These are phyloP conservation scores for Trichocladium antarcticum DNA, from an alignment of 495 filamentous ascomycete species.

Conservation along the genomic window DNA sequence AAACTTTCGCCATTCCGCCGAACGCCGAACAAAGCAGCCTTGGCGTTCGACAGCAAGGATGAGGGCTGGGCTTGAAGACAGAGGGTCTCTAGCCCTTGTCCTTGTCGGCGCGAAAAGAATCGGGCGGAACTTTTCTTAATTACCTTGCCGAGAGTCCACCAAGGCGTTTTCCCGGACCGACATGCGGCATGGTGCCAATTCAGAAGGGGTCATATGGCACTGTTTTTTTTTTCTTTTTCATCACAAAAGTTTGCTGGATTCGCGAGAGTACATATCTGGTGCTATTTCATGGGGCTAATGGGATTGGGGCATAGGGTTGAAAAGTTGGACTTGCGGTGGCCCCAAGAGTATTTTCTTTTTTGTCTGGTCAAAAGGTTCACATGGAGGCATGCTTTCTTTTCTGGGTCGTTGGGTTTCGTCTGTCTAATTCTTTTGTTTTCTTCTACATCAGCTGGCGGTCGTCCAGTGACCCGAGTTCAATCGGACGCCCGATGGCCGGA, in stretches of 20 bases:
- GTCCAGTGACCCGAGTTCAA: background rate
- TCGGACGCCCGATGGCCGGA: background rate
- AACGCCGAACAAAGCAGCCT: background rate
- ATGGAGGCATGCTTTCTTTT: background rate
- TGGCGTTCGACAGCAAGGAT: background rate
- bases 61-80: background rate
- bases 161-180: background rate
- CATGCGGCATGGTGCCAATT: background rate
- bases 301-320: conserved; percentile 16
- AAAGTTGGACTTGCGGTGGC: conserved; percentile 18
- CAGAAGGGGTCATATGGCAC: background rate
- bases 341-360: background rate
- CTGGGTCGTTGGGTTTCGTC: background rate
- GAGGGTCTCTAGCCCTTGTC: background rate
- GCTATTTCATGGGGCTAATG: conserved; percentile 16
- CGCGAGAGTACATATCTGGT: conserved; percentile 17
- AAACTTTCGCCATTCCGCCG: background rate
- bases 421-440: conserved; percentile 4
- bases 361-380: background rate
- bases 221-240: conserved; percentile 6
- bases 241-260: conserved; percentile 21
- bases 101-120: background rate
- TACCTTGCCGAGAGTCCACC: background rate
- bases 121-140: background rate
- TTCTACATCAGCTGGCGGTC: background rate